Evolutionary conservation across 352 stramenopile genomes (phyloP).

Genomic region (Elongisporangium prolatum): DNA sequence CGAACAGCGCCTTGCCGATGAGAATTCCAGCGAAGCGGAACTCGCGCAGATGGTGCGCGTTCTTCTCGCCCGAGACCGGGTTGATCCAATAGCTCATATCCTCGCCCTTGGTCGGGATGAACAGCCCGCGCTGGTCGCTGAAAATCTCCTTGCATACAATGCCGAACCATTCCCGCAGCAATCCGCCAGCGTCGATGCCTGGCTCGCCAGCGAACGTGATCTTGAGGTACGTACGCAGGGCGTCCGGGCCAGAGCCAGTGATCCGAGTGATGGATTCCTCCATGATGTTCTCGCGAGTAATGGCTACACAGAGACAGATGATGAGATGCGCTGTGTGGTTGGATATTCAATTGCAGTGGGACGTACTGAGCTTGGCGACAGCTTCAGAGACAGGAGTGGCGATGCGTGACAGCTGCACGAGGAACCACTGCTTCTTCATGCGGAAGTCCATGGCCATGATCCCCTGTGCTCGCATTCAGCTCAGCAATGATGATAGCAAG

Average conservation of each 20-base stretch:
- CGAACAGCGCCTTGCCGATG: constrained; percentile 59
- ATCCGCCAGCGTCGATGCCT: constrained; percentile 56
- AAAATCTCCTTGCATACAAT: constrained; percentile 58
- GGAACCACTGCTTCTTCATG: constrained; percentile 83
- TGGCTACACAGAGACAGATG: constrained; percentile 18
- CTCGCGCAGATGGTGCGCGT: constrained; percentile 38
- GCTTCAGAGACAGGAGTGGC: constrained; percentile 59
- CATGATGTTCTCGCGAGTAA: constrained; percentile 53
- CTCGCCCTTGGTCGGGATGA: constrained; percentile 53
- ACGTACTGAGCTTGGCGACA: constrained; percentile 62
- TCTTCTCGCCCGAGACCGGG: constrained; percentile 40
- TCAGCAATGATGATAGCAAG: not conserved
- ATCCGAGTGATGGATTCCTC: constrained; percentile 43
- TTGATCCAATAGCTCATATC: constrained; percentile 73
- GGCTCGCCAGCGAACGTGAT: constrained; percentile 62
- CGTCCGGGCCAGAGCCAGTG: constrained; percentile 27
- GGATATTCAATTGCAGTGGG: not conserved
- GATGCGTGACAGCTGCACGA: constrained; percentile 60
- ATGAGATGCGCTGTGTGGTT: not conserved
- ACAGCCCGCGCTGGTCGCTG: constrained; percentile 42
- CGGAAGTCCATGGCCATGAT: constrained; percentile 77
- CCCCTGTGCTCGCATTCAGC: no score
- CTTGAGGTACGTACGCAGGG: constrained; percentile 63
- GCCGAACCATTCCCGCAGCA: constrained; percentile 68
- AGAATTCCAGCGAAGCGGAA: constrained; percentile 60